Evolutionary conservation across 1,139 yeast genomes (phyloP), one percentile per base, ranked within the genome.

Genomic region (Saccharomycopsis crataegensis): DNA sequence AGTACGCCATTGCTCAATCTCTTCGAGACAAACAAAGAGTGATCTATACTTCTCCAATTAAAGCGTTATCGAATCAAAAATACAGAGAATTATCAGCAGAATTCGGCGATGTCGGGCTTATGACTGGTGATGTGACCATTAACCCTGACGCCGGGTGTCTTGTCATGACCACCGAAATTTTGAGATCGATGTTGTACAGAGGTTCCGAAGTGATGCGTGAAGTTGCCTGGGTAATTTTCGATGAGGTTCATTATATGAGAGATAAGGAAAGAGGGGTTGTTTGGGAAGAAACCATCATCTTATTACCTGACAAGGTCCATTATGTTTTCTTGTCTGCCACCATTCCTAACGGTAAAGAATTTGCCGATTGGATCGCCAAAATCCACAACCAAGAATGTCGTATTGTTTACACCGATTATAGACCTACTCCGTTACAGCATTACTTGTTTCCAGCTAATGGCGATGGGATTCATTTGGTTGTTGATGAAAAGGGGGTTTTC

Each of bases 341-440:
- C 2, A 94, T 93, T 59, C 99, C 99, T 42, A 93, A 93, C 67
- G 96, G 99, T 4, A 86, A 89, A 86, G 97, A 93, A 67, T 93
- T 93, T 74, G 99, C 99, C 8, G 96, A 91, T 65, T 93, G 99
- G 99, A 88, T 94, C 53, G 95, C 96, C 64, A 85, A 88, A 64
- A 91, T 86, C 55, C 99, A 93, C 66, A 77, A 80, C 48, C 99
- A 94, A 68, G 99, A 99, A 1, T 94, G 99, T 67, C 99, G 94
- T 69, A 96, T 94, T 68, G 99, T 94, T 31, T 94, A 93, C 68
- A 94, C 99, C 1, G 96, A 94, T 71, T 94, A 91, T 77, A 83
- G 99, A 69, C 99, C 99, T 32, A 94, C 99, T 9, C 99, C 99
- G 2, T 76, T 94, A 60, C 99, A 94, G 69, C 99, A 93, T 72